Conservation (phyloP, 2,329 filamentous ascomycete genomes). For the Cladosporium sp. region DNA sequence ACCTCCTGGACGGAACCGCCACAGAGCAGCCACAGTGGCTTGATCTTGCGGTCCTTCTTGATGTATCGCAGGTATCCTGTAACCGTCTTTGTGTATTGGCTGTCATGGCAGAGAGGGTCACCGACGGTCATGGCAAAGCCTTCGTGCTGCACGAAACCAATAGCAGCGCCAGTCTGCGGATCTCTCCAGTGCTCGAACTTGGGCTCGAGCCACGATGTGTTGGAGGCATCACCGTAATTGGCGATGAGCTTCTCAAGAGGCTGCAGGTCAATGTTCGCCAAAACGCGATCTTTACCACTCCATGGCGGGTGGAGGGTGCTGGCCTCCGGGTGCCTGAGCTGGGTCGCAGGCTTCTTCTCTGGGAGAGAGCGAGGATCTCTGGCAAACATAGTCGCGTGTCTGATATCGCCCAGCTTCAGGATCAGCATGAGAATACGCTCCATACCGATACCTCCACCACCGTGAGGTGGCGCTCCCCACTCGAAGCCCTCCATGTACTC, state of each 20-base stretch:
- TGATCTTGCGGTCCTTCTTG: conserved; percentile 64
- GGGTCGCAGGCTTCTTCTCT: conserved; percentile 54
- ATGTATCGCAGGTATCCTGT: conserved; percentile 70
- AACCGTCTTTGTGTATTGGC: conserved; percentile 71
- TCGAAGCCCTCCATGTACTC: conserved; percentile 88
- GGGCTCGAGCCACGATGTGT: conserved; percentile 89
- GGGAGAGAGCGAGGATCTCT: conserved; percentile 86
- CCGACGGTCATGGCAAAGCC: conserved; percentile 81
- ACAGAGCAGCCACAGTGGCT: conserved; percentile 86
- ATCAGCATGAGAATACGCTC: conserved; percentile 85
- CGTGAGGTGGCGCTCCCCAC: conserved; percentile 82
- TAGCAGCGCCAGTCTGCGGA: conserved; percentile 68
- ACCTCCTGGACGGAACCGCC: conserved; percentile 73
- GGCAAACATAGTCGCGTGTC: conserved; percentile 80
- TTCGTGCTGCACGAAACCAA: conserved; percentile 73
- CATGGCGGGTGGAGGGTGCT: conserved; percentile 71
- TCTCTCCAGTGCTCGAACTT: conserved; percentile 87
- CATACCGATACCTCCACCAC: conserved; percentile 82
- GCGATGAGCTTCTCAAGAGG: conserved; percentile 82
- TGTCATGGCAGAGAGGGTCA: conserved; percentile 75
- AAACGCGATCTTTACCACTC: conserved; percentile 47
- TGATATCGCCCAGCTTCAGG: conserved; percentile 81
- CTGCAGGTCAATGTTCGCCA: conserved; percentile 55
- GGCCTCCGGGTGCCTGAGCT: conserved; percentile 79
- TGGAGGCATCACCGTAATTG: conserved; percentile 91